Conservation (phyloP, 371 early-diverging fungal species). For the Neoconidiobolus thromboides region DNA sequence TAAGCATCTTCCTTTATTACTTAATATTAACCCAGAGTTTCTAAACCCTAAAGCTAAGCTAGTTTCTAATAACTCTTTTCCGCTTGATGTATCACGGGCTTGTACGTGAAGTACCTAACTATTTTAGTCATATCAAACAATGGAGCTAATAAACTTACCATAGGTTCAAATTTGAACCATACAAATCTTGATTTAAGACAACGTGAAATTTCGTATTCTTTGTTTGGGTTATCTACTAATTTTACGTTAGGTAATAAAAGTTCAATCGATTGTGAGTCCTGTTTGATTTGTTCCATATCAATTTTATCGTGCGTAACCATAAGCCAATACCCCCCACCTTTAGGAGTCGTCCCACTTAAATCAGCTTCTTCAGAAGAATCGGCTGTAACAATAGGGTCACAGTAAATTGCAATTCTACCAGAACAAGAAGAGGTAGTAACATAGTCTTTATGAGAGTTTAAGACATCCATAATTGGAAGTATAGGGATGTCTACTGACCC, state of each 20-base stretch:
- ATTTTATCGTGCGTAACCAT: conserved; percentile 39
- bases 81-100: conserved; percentile 25
- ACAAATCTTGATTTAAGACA: conserved; percentile 9
- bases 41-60: conserved; percentile 34
- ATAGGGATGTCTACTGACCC: conserved; percentile 39
- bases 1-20: conserved; percentile 28
- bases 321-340: conserved; percentile 31
- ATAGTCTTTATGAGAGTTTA: conserved; percentile 28
- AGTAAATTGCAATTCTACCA: conserved; percentile 32
- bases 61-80: conserved; percentile 25
- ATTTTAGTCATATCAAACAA: background rate
- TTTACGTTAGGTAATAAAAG: background rate
- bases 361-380: conserved; percentile 6
- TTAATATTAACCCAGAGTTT: conserved; percentile 38
- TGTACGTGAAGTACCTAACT: conserved; percentile 37
- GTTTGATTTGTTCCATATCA: conserved; percentile 10
- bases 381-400: conserved; percentile 18
- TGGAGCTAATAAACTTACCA: conserved; percentile 17
- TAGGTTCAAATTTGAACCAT: conserved; percentile 40
- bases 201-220: background rate
- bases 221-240: background rate
- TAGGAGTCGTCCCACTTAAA: conserved; percentile 9
- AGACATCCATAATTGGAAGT: conserved; percentile 24
- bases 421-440: conserved; percentile 42
- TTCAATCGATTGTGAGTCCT: background rate